A percentile compares a stretch with the other conserved stretches of the same genome.
Evolutionary conservation across 176 grass and related monocot species (phyloP).

Genomic region (Zoysia japonica): DNA sequence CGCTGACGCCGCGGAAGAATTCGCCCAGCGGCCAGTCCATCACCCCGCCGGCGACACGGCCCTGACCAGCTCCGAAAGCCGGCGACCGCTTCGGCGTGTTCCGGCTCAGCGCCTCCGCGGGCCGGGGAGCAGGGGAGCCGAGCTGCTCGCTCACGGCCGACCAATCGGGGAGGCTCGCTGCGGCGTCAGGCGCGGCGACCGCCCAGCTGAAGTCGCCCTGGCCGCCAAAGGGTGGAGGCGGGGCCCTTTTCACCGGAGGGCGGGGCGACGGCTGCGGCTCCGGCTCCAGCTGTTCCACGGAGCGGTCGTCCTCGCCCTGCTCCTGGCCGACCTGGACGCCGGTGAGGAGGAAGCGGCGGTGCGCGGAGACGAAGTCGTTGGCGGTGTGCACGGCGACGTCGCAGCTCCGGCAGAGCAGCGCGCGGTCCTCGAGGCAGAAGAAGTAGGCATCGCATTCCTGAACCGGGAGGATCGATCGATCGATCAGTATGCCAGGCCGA

Average conservation of each 20-base stretch:
- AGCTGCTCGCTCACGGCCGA: conserved; percentile 38
- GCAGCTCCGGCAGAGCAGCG: conserved; percentile 85
- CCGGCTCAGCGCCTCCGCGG: conserved; percentile 3
- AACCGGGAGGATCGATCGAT: conserved; percentile 3
- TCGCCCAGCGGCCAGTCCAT: conserved; percentile 78
- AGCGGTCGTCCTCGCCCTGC: conserved; percentile 9
- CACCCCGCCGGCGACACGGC: conserved; percentile 34
- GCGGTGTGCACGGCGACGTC: conserved; percentile 86
- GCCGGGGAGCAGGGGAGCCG: conserved; percentile 19
- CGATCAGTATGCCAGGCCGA: neutral
- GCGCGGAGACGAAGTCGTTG: conserved; percentile 76
- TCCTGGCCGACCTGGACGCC: conserved; percentile 84
- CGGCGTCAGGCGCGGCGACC: neutral
- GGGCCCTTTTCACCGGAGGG: conserved; percentile 32
- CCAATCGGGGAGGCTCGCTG: conserved; percentile 40
- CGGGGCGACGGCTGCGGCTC: conserved; percentile 23
- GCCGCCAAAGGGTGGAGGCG: neutral
- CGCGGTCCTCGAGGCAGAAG: conserved; percentile 95
- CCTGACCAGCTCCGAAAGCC: conserved; percentile 25
- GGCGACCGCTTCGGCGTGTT: conserved; percentile 30
- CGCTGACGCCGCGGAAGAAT: conserved; percentile 63
- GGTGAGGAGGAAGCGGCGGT: conserved; percentile 89
- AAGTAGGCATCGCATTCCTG: conserved; percentile 75
- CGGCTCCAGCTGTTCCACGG: conserved; percentile 22
- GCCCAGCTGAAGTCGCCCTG: conserved; percentile 34